Evolutionary conservation across 2,329 filamentous ascomycete genomes (phyloP), one percentile per base, ranked within the genome.

Genomic region (Monilinia aucupariae): DNA sequence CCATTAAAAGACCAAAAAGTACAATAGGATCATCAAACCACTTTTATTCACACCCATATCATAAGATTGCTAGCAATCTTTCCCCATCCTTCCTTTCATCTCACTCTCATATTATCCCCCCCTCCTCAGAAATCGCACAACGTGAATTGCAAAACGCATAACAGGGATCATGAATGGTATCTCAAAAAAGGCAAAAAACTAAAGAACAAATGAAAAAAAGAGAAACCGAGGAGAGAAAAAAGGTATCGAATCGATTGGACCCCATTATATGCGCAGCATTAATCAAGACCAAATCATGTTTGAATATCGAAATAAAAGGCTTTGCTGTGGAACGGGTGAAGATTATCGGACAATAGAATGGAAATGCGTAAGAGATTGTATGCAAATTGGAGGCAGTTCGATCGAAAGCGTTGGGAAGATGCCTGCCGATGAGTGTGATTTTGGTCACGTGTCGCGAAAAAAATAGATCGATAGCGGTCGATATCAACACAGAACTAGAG

Each of bases 141-240:
- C 25, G 32, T 9, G 13, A 27, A 37, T 4, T 13, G 27, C n/a
- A 39, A 34, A 50, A 52, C 34, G n/a, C 47, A 60, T 10, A 60
- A 39, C 25, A 41, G 37, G 52, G 52, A 60, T 60, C 58, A 52
- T 60, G 58, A 60, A 60, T 60, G 58, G 58, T 60, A 60, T 60
- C 58, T 60, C 58, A 60, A 60, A 60, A 60, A 47, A 39, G 34
- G 37, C 3, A 51, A 37, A 27, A 17, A 51, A 60, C 10, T 9
- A 20, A 22, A 25, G 27, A 60, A 52, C 12, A 25, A 41, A 27
- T 4, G 22, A 27, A 22, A 27, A 51, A 43, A 51, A 39, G 22
- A 41, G 39, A 60, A 52, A 9, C 20, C 10, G 20, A 12, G 12
- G 27, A 7, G 7, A 39, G 22, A 43, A 1, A 12, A 53, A 25